Conservation (phyloP, 2,329 filamentous ascomycete genomes). For the Xylaria sp. region DNA sequence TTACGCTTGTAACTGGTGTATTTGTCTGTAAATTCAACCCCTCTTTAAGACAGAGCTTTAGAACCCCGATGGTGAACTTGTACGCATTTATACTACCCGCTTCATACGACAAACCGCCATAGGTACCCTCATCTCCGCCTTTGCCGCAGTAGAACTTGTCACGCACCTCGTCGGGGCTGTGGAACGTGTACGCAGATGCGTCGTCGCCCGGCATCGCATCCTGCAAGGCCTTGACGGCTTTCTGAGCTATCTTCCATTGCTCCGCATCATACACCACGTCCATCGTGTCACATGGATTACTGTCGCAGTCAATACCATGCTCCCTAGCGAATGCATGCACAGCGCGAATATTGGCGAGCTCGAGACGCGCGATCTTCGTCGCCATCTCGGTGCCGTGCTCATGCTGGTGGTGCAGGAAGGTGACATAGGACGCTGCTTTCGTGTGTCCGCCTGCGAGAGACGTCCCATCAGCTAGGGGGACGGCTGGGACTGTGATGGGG, state of each 20-base stretch:
- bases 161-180: conserved; percentile 55
- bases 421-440: conserved; percentile 58
- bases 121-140: conserved; percentile 49
- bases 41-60: conserved; percentile 56
- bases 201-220: conserved; percentile 56
- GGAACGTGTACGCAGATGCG: conserved; percentile 58
- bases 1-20: conserved; percentile 55
- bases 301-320: conserved; percentile 62
- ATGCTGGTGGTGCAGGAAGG: conserved; percentile 60
- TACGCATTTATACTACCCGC: conserved; percentile 57
- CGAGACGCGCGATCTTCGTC: conserved; percentile 61
- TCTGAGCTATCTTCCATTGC: conserved; percentile 54
- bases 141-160: conserved; percentile 53
- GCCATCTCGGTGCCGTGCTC: conserved; percentile 62
- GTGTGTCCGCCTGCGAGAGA: conserved; percentile 53
- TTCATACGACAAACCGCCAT: conserved; percentile 60
- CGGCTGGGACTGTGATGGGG: background rate
- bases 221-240: conserved; percentile 58
- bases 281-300: conserved; percentile 62
- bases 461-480: conserved; percentile 15
- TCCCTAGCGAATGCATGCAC: conserved; percentile 64
- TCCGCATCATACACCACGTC: conserved; percentile 66
- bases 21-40: conserved; percentile 65
- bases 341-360: conserved; percentile 64
- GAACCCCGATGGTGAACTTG: conserved; percentile 55